Evolutionary conservation across 2,329 filamentous ascomycete genomes (phyloP), one percentile per base, ranked within the genome.

Genomic region (Hymenoscyphus infarciens): DNA sequence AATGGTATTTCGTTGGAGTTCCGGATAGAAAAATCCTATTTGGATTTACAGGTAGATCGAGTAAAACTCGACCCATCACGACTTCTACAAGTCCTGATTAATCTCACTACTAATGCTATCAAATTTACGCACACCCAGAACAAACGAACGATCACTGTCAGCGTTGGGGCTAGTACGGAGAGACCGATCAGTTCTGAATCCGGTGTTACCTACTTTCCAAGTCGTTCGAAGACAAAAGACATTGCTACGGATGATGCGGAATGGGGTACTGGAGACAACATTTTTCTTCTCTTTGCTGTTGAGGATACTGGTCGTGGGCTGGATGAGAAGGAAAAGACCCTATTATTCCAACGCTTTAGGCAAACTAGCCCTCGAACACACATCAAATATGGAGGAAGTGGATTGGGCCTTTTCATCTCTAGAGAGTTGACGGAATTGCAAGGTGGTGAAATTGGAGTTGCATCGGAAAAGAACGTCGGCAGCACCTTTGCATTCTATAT

Each of bases 311-410:
- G 91, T 0, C 86, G 89, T 59, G 90, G 90, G 0, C 79, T 95
- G 15, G 88, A 82, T 2, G 81, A 85, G 3, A 83, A 87, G 61
- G 90, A 92, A 71, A 90, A 88, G 77, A 87, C 88, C 57, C 81
- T 86, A 55, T 80, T 95, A 0, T 95, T 94, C 75, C 85, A 91
- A 68, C 84, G 89, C 25, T 95, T 95, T 73, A 87, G 89, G 7
- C 91, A 95, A 75, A 89, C 90, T 0, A 91, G 87, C n/a, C 88
- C 89, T 1, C 85, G 86, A 45, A 93, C 90, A 0, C 90, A 94
- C 69, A 86, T 91, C 16, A 87, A 91, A 68, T 93, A 94, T 67
- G 91, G 91, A 15, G 91, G 91, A 0, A 90, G 87, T 0, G 91
- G 91, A 0, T 80, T 95, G 0, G 91, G 91, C 0, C 79, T 95